phyloP scores from a whole-genome alignment of 768 basidiomycete species.

The Rubroboletus pulcherrimus region DNA sequence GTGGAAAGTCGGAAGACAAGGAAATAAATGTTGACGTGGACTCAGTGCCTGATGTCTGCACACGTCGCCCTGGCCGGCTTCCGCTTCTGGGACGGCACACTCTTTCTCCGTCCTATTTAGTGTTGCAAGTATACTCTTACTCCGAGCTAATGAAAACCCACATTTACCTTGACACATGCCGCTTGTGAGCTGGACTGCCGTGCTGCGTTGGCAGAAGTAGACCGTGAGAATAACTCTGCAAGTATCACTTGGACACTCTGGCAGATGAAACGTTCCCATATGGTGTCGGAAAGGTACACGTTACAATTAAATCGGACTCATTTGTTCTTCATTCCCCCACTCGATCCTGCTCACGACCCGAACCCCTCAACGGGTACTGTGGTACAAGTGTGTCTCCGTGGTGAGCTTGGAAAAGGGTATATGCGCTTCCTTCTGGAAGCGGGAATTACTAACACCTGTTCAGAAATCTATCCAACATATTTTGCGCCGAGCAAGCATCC shows the following conservation, averaged over 20 bases:
- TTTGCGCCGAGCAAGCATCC: slow-evolving; percentile 4
- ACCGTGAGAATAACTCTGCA: neutral
- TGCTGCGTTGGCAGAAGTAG: too few species aligned
- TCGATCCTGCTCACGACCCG: neutral
- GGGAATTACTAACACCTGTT: neutral
- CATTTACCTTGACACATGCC: neutral
- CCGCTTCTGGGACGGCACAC: neutral
- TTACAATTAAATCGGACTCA: slow-evolving; percentile 23
- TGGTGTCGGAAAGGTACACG: slow-evolving; percentile 6
- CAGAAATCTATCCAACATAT: slow-evolving; percentile 9
- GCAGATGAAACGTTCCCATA: neutral
- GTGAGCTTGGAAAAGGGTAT: slow-evolving; percentile 16
- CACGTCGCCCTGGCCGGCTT: neutral
- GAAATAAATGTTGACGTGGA: slow-evolving; percentile 36
- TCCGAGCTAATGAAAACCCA: neutral
- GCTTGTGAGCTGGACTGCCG: neutral
- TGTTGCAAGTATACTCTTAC: neutral
- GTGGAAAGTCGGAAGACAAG: slow-evolving; percentile 76
- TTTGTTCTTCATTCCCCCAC: slow-evolving; percentile 22
- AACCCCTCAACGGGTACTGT: slow-evolving; percentile 14
- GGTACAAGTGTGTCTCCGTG: slow-evolving; percentile 24
- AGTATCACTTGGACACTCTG: neutral
- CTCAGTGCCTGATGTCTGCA: neutral
- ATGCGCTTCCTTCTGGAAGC: slow-evolving; percentile 1
- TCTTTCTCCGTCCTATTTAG: neutral